phyloP scores from a whole-genome alignment of 129 eudicot species.

The Mikania micrantha region DNA sequence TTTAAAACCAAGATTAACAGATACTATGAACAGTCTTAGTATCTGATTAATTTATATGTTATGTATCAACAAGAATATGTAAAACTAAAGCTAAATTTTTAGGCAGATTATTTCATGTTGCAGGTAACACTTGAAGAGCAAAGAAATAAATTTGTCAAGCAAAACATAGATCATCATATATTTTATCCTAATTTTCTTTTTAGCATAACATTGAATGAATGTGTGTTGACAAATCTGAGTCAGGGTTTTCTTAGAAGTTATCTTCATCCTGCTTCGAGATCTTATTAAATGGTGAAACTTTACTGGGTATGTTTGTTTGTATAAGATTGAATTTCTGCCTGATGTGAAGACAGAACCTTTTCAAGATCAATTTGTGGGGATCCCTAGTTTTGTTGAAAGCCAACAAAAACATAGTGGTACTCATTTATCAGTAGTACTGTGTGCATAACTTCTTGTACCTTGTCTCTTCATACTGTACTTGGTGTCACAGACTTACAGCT shows the following conservation, averaged over 20 bases:
- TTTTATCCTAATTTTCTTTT: neutral
- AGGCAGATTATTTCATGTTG: neutral
- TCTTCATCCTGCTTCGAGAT: no score
- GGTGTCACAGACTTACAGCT: neutral
- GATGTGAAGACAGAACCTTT: neutral
- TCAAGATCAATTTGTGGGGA: conserved; percentile 11
- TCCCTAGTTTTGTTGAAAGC: conserved; percentile 10
- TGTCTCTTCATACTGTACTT: neutral
- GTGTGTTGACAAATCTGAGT: no score
- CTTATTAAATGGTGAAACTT: no score
- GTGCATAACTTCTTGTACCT: conserved; percentile 5
- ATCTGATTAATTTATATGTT: neutral
- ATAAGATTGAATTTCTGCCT: conserved; percentile 5
- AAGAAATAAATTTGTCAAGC: neutral
- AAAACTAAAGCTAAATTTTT: no score
- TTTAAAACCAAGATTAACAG: no score
- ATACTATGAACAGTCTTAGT: no score
- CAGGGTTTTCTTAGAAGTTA: no score
- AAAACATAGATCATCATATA: neutral
- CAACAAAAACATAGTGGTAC: neutral
- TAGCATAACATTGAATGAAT: neutral
- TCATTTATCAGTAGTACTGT: conserved; percentile 3
- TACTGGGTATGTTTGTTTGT: no score
- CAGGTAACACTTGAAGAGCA: neutral
- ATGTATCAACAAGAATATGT: neutral